Evolutionary conservation across 129 eudicot species (phyloP), one percentile per base, ranked within the genome.

Genomic region (Flaveria ramosissima): DNA sequence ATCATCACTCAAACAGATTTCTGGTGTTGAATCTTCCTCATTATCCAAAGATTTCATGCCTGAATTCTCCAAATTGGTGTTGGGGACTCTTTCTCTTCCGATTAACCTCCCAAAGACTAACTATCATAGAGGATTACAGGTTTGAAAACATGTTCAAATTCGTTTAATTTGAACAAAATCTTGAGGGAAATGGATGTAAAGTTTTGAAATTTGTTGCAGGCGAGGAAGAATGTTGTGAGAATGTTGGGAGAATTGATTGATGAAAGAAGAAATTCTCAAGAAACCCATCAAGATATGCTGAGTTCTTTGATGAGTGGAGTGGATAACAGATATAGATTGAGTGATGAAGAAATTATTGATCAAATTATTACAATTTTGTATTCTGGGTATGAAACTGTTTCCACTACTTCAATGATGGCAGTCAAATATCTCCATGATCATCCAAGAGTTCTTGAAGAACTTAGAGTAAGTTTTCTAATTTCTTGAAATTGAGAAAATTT

Each of bases 331-430:
- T 83, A 95, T 68, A 88, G 88, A 76, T 75, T 95, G 50, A 87
- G 72, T 56, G 99, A 95, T 80, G 99, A 95, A 78, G 97, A 92
- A 83, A 87, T 95, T 67, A 88, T 95, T 76, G 99, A 95, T 89
- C 90, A 87, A 51, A 92, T 95, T 50, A 95, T 95, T 41, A 95
- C 99, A 0, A 88, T 95, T 71, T 78, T 92, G 82, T 95, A 95
- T 63, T 95, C 99, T 76, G 99, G 99, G 21, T 95, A 91, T 76
- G 99, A 95, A 77, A 95, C 99, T 73, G 95, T 95, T 71, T 95
- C 99, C 17, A 95, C 99, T 46, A 95, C 99, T 82, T 87, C 99
- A 50, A 95, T 95, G 99, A 92, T 95, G 99, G 97, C 99, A 78
- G 87, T 95, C 57, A 95, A 95, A 83, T 95, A 95, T 84, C 96